These are phyloP conservation scores for Endothia cerciana DNA, from an alignment of 2,329 filamentous ascomycete genomes.

Conservation along the genomic window DNA sequence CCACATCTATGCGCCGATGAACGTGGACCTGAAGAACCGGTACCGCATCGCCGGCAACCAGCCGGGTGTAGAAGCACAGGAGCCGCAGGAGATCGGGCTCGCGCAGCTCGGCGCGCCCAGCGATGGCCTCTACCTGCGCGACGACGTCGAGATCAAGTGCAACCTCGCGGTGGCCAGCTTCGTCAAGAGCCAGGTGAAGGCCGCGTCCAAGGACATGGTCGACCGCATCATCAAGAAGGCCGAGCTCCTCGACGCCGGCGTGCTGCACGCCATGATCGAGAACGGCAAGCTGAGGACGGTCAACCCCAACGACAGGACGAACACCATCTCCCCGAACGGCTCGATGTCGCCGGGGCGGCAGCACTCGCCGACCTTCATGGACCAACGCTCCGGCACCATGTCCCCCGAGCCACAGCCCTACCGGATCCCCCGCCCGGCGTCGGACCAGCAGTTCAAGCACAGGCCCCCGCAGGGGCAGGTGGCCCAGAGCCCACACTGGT, in stretches of 20 bases:
- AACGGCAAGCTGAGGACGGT: conserved; percentile 65
- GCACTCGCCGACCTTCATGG: conserved; percentile 24
- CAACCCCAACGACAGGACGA: conserved; percentile 55
- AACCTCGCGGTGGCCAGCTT: conserved; percentile 68
- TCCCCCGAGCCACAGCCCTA: conserved; percentile 43
- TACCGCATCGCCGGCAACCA: conserved; percentile 72
- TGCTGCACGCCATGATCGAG: conserved; percentile 69
- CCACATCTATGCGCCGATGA: conserved; percentile 71
- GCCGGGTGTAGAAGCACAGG: conserved; percentile 64
- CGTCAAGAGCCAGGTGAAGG: conserved; percentile 69
- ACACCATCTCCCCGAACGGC: conserved; percentile 28
- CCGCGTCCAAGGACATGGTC: conserved; percentile 70
- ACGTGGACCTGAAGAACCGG: conserved; percentile 68
- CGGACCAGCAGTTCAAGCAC: conserved; percentile 37
- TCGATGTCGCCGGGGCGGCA: conserved; percentile 20
- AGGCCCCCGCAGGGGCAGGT: conserved; percentile 38
- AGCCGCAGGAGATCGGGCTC: conserved; percentile 64
- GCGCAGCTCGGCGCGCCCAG: conserved; percentile 61
- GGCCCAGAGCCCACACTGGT: conserved; percentile 32
- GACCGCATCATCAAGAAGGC: conserved; percentile 72
- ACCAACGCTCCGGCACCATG: conserved; percentile 1
- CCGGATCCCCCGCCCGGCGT: conserved; percentile 45
- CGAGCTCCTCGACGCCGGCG: conserved; percentile 67
- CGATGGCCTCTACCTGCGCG: conserved; percentile 69
- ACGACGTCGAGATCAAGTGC: conserved; percentile 73